Conservation (phyloP, 2,329 filamentous ascomycete species). For the Paraconiothyrium brasiliense region DNA sequence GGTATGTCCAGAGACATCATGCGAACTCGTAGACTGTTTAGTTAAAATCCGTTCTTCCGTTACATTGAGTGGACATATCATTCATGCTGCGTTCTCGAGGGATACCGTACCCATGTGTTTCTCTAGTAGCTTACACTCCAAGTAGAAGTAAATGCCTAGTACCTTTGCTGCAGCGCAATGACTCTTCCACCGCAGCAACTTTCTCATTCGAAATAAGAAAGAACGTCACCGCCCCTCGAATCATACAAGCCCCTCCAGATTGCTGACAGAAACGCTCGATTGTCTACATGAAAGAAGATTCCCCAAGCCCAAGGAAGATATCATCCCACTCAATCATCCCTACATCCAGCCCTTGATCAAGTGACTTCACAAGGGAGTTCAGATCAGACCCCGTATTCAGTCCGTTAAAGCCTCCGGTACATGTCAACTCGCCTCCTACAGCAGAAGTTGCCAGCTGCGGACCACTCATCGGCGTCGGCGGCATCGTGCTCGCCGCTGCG, state of each 20-base stretch:
- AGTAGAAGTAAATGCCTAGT: no score
- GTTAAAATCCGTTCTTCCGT: no score
- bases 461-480: constrained; percentile 2
- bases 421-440: constrained; percentile 1
- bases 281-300: constrained; percentile 6
- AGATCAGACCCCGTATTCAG: constrained; percentile 16
- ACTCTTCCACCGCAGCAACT: no score
- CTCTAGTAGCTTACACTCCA: no score
- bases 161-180: no score
- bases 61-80: no score
- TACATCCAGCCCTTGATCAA: constrained; percentile 23
- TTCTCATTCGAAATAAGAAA: no score
- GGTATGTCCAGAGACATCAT: no score
- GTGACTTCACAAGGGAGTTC: constrained; percentile 18
- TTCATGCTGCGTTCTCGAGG: no score
- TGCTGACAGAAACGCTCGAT: background rate
- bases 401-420: background rate
- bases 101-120: no score
- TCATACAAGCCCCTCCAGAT: background rate
- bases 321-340: constrained; percentile 26
- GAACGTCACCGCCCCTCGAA: no score
- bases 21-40: no score
- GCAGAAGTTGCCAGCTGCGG: constrained; percentile 3
- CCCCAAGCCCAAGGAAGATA: constrained; percentile 20
- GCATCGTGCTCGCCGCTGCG: background rate